These are phyloP conservation scores for Geotrichum carabidarum DNA, from an alignment of 1,139 yeast species.

Conservation along the genomic window DNA sequence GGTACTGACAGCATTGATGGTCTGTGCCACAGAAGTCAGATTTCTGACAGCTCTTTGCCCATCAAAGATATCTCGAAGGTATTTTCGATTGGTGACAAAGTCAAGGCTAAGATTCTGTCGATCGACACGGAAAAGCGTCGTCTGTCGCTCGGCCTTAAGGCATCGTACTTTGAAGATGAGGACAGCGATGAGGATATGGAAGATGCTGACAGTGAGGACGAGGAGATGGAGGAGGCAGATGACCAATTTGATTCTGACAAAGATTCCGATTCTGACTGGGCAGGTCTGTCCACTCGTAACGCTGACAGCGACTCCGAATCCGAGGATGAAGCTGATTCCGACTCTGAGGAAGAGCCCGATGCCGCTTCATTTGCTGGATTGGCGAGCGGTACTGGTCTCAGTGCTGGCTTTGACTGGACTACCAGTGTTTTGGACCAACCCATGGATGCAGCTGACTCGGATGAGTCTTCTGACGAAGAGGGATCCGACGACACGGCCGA, in stretches of 20 bases:
- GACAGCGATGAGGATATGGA: slow-evolving; percentile 38
- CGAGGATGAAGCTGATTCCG: slow-evolving; percentile 31
- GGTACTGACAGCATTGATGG: slow-evolving; percentile 75
- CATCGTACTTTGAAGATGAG: slow-evolving; percentile 65
- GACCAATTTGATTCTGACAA: slow-evolving; percentile 31
- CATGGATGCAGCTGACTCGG: slow-evolving; percentile 40
- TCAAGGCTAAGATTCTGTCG: slow-evolving; percentile 70
- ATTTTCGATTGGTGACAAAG: slow-evolving; percentile 85
- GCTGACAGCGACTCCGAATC: slow-evolving; percentile 33
- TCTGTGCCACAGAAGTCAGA: slow-evolving; percentile 79
- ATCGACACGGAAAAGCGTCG: slow-evolving; percentile 64
- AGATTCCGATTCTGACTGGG: slow-evolving; percentile 26
- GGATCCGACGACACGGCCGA: slow-evolving; percentile 38
- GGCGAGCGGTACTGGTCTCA: slow-evolving; percentile 49
- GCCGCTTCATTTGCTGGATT: slow-evolving; percentile 18
- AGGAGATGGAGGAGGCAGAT: slow-evolving; percentile 30
- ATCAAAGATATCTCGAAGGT: slow-evolving; percentile 51
- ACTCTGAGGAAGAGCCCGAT: slow-evolving; percentile 14
- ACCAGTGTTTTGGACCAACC: slow-evolving; percentile 82
- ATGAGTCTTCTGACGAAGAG: slow-evolving; percentile 47
- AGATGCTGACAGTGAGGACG: slow-evolving; percentile 36
- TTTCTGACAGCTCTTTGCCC: slow-evolving; percentile 56
- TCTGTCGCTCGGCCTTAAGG: slow-evolving; percentile 87
- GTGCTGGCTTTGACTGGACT: slow-evolving; percentile 92
- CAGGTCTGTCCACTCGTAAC: slow-evolving; percentile 21